phyloP scores from a whole-genome alignment of 2,329 filamentous ascomycete species.

The Gnomoniopsis smithogilvyi region DNA sequence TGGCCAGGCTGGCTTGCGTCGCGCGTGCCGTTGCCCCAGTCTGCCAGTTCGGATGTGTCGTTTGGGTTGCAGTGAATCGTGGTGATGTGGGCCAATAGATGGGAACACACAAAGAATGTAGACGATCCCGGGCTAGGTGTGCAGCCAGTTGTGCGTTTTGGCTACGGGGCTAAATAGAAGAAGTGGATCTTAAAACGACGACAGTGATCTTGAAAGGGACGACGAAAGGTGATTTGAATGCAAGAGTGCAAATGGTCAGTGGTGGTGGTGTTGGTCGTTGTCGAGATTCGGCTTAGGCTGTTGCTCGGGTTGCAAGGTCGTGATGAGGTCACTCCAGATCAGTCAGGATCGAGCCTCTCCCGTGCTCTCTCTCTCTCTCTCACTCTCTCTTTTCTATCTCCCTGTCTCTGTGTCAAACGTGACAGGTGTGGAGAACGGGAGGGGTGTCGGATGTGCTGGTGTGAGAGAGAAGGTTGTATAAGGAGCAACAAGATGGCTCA shows the following conservation, averaged over 20 bases:
- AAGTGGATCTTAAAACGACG: background rate
- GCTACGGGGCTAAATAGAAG: background rate
- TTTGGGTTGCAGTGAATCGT: slow-evolving; percentile 5
- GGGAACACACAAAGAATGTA: background rate
- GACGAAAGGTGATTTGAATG: background rate
- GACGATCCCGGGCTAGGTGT: slow-evolving; percentile 7
- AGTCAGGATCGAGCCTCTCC: background rate
- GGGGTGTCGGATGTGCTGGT: no score
- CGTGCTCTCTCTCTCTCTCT: no score
- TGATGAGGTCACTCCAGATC: background rate
- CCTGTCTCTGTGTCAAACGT: no score
- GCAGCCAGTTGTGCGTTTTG: slow-evolving; percentile 1
- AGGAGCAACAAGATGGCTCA: no score
- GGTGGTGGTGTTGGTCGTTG: background rate
- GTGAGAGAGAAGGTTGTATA: no score
- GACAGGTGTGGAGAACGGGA: no score
- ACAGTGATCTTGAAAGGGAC: background rate
- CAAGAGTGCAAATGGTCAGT: background rate
- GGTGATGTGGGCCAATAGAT: slow-evolving; percentile 11
- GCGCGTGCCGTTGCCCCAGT: slow-evolving; percentile 12
- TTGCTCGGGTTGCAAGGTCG: background rate
- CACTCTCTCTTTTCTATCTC: no score
- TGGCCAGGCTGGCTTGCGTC: slow-evolving; percentile 18
- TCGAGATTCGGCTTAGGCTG: background rate
- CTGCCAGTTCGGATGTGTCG: slow-evolving; percentile 7